These are phyloP conservation scores for Botrytis pseudocinerea DNA, from an alignment of 2,329 filamentous ascomycete genomes.

Conservation along the genomic window DNA sequence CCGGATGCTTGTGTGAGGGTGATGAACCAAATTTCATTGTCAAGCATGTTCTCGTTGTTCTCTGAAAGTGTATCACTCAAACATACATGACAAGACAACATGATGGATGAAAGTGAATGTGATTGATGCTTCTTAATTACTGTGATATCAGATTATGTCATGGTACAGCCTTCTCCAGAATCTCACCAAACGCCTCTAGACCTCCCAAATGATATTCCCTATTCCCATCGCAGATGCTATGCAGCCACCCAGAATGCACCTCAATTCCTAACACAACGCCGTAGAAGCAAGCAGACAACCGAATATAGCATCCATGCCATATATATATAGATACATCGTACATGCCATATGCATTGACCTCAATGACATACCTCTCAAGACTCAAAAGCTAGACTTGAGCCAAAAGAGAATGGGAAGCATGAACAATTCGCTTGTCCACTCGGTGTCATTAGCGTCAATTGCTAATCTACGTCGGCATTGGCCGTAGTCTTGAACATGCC, in stretches of 20 bases:
- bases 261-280: constrained; percentile 25
- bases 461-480: constrained; percentile 26
- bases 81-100: background rate
- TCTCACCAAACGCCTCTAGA: constrained; percentile 4
- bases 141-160: constrained; percentile 15
- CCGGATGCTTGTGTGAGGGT: background rate
- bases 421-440: constrained; percentile 12
- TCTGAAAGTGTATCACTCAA: background rate
- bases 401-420: background rate
- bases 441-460: constrained; percentile 15
- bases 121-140: constrained; percentile 1
- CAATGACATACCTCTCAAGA: constrained; percentile 20
- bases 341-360: constrained; percentile 24
- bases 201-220: background rate
- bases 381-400: constrained; percentile 6
- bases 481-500: constrained; percentile 46
- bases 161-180: constrained; percentile 6
- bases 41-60: background rate
- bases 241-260: constrained; percentile 26
- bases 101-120: background rate
- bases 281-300: constrained; percentile 27
- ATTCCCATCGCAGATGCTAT: constrained; percentile 26
- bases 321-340: constrained; percentile 23
- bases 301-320: constrained; percentile 24
- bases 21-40: background rate